A percentile compares a stretch with the other conserved stretches of the same genome.
phyloP scores from a whole-genome alignment of 257 asterid genomes.

The Ilex aquifolium region DNA sequence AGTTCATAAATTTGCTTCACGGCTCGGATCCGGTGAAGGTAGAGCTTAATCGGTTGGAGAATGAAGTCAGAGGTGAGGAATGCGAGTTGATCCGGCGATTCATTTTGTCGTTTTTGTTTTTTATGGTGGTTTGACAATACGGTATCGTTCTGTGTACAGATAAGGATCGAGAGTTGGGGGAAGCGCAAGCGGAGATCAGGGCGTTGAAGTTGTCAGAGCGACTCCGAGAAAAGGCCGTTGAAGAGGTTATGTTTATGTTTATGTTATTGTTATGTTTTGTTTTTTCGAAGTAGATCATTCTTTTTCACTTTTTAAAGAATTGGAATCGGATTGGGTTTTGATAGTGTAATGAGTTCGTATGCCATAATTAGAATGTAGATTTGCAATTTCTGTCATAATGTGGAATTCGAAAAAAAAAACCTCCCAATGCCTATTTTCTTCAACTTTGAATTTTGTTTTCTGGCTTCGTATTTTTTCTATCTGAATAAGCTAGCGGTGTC shows the following conservation, averaged over 20 bases:
- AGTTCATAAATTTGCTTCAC: constrained; percentile 81
- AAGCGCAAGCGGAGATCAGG: constrained; percentile 85
- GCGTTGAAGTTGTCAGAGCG: constrained; percentile 75
- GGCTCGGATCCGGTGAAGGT: constrained; percentile 99
- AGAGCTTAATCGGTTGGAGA: constrained; percentile 99
- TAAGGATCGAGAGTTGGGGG: constrained; percentile 81
- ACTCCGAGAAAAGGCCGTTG: constrained; percentile 85
- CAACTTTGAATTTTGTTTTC: too few species aligned
- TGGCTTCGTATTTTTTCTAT: too few species aligned
- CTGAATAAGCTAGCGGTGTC: too few species aligned
- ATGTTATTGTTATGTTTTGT: not conserved
- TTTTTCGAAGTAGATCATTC: too few species aligned
- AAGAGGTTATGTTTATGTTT: constrained; percentile 56
- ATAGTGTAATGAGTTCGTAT: too few species aligned
- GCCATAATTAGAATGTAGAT: too few species aligned
- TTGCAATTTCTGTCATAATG: too few species aligned
- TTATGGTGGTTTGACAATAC: not conserved
- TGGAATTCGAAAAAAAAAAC: too few species aligned
- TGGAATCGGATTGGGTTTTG: too few species aligned
- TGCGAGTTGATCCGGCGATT: constrained; percentile 53
- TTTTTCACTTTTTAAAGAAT: too few species aligned
- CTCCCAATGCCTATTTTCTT: too few species aligned
- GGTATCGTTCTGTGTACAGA: constrained; percentile 32
- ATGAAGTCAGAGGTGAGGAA: constrained; percentile 93
- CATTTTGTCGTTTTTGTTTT: constrained; percentile 1